Evolutionary conservation across 352 stramenopile species (phyloP).

Genomic region (Thalassiosira hispida): DNA sequence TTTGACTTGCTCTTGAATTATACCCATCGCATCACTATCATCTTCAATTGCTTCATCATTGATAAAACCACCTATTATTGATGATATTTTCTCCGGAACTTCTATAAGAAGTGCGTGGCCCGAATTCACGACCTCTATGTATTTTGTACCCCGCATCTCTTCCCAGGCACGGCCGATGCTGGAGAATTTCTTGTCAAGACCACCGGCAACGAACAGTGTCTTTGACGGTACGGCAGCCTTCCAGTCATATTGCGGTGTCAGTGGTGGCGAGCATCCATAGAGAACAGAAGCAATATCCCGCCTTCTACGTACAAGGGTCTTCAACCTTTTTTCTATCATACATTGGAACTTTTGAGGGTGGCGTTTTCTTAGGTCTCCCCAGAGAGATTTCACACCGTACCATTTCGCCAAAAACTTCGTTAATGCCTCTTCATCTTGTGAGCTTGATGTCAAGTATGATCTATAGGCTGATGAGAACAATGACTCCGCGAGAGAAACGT

Average conservation of each 20-base stretch:
- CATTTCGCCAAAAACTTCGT: conserved; percentile 66
- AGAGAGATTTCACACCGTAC: conserved; percentile 68
- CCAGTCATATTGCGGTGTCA: conserved; percentile 66
- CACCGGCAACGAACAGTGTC: conserved; percentile 73
- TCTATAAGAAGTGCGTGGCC: conserved; percentile 80
- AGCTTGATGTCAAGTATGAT: conserved; percentile 37
- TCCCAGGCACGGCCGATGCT: conserved; percentile 55
- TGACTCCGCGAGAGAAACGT: conserved; percentile 39
- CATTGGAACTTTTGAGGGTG: conserved; percentile 31
- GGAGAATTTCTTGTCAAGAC: conserved; percentile 77
- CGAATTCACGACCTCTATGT: conserved; percentile 56
- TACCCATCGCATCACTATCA: not conserved
- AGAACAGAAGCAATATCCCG: conserved; percentile 71
- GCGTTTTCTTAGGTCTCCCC: conserved; percentile 60
- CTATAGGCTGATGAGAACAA: conserved; percentile 41
- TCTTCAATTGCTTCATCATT: conserved; percentile 21
- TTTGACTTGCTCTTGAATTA: conserved; percentile 2
- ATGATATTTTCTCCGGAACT: conserved; percentile 55
- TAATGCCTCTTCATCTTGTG: conserved; percentile 41
- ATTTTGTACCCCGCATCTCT: conserved; percentile 38
- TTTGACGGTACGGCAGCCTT: conserved; percentile 46
- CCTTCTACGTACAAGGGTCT: conserved; percentile 45
- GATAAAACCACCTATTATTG: conserved; percentile 47
- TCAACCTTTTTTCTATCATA: conserved; percentile 62
- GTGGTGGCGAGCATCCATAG: conserved; percentile 57